Conservation (phyloP, 139 green algal species). For the Diplosphaera chodatii region DNA sequence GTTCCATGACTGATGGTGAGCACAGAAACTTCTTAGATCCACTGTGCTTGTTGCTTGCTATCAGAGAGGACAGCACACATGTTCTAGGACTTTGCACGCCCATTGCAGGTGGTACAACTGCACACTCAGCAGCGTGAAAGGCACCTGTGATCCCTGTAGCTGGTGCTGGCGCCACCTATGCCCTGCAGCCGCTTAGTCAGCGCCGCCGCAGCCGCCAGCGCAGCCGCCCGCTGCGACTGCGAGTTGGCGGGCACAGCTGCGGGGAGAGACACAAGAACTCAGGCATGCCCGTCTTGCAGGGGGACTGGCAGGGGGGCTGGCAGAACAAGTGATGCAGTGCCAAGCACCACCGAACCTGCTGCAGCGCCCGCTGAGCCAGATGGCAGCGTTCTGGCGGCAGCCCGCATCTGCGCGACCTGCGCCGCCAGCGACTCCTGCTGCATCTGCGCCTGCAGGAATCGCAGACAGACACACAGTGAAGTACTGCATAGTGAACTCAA, state of each 20-base stretch:
- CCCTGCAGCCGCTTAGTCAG: conserved; percentile 36
- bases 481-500: too few relatives aligned
- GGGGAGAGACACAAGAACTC: too few relatives aligned
- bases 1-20: too few relatives aligned
- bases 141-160: neutral
- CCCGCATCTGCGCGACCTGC: conserved; percentile 32
- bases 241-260: conserved; percentile 19
- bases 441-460: conserved; percentile 33
- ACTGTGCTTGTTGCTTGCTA: too few relatives aligned
- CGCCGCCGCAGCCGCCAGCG: conserved; percentile 37
- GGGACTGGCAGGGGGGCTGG: too few relatives aligned
- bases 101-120: too few relatives aligned
- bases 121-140: too few relatives aligned
- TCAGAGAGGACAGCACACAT: too few relatives aligned
- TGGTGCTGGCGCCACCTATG: neutral
- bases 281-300: too few relatives aligned
- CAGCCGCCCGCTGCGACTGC: conserved; percentile 34
- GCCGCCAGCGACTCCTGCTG: conserved; percentile 37
- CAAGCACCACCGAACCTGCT: neutral
- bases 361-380: neutral
- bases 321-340: too few relatives aligned
- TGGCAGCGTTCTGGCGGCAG: neutral
- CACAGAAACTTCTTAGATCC: neutral
- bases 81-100: too few relatives aligned
- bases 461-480: too few relatives aligned